Percentiles rank a stretch among this genome's conserved stretches.
Evolutionary conservation across 345 rosid species (phyloP).

Genomic region (Cardiospermum halicacabum): DNA sequence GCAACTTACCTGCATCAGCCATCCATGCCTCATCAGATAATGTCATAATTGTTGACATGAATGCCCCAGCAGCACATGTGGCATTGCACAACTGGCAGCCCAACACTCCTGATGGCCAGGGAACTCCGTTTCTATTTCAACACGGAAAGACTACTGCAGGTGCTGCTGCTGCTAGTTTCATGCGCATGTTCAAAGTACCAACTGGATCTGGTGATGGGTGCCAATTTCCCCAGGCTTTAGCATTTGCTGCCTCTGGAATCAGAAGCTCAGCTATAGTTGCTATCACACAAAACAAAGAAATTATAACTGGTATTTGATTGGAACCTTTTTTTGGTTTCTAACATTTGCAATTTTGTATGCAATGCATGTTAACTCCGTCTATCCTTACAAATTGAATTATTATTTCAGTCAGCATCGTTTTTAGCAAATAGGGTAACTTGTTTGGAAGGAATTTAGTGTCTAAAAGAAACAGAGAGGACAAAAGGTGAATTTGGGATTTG

Average conservation of each 20-base stretch:
- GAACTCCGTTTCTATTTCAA: slow-evolving; percentile 87
- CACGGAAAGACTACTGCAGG: slow-evolving; percentile 69
- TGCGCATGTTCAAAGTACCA: slow-evolving; percentile 91
- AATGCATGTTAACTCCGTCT: neutral
- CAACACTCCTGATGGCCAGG: slow-evolving; percentile 94
- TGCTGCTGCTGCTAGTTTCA: slow-evolving; percentile 64
- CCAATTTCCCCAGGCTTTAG: slow-evolving; percentile 85
- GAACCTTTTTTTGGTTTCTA: neutral
- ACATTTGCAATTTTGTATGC: neutral
- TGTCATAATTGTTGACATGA: slow-evolving; percentile 66
- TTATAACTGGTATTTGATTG: slow-evolving; percentile 65
- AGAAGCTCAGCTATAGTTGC: slow-evolving; percentile 73
- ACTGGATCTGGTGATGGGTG: slow-evolving; percentile 60
- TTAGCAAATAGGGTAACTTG: neutral
- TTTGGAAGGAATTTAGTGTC: neutral
- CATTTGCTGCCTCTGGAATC: slow-evolving; percentile 83
- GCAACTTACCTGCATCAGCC: slow-evolving; percentile 95
- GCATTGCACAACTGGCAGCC: slow-evolving; percentile 97
- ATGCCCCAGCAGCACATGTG: slow-evolving; percentile 90
- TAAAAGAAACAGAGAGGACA: neutral
- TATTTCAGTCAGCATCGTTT: too few species aligned
- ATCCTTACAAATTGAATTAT: neutral
- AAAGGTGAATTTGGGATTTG: neutral
- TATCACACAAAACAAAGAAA: slow-evolving; percentile 74
- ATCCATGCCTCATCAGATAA: slow-evolving; percentile 86